These are phyloP conservation scores for Cyberlindnera mississippiensis DNA, from an alignment of 805 yeast genomes.

Conservation along the genomic window DNA sequence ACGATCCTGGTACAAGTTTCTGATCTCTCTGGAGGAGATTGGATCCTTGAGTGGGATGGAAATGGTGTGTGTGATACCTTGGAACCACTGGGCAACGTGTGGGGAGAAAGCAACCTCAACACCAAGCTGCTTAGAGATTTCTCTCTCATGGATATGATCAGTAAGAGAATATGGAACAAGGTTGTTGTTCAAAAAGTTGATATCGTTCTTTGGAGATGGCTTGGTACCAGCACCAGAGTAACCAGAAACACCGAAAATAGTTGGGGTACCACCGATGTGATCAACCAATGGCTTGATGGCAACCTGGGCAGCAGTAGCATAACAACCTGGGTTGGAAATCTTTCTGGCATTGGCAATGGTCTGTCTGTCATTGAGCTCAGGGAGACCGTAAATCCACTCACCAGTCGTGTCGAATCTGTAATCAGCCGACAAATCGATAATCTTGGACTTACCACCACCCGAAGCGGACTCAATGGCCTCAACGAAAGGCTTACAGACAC, in stretches of 20 bases:
- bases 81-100: conserved; percentile 99
- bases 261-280: conserved; percentile 66
- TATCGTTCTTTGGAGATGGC: conserved; percentile 94
- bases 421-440: conserved; percentile 92
- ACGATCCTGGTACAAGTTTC: conserved; percentile 82
- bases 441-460: conserved; percentile 66
- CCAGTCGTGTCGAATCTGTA: conserved; percentile 87
- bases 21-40: conserved; percentile 74
- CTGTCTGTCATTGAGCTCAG: conserved; percentile 76
- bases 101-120: conserved; percentile 84
- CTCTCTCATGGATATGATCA: conserved; percentile 95
- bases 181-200: conserved; percentile 69
- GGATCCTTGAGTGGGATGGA: conserved; percentile 76
- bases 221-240: conserved; percentile 99
- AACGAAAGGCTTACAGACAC: conserved; percentile 88
- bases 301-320: conserved; percentile 97
- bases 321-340: conserved; percentile 97
- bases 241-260: conserved; percentile 94
- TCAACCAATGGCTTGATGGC: conserved; percentile 85
- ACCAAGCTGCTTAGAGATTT: conserved; percentile 79
- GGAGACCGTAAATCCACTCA: conserved; percentile 92
- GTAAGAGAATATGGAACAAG: conserved; percentile 93
- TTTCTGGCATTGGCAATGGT: conserved; percentile 67
- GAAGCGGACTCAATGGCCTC: conserved; percentile 68
- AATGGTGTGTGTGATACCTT: conserved; percentile 92